Evolutionary conservation across 2,329 filamentous ascomycete genomes (phyloP), one percentile per base, ranked within the genome.

Genomic region (Phialophora tarda): DNA sequence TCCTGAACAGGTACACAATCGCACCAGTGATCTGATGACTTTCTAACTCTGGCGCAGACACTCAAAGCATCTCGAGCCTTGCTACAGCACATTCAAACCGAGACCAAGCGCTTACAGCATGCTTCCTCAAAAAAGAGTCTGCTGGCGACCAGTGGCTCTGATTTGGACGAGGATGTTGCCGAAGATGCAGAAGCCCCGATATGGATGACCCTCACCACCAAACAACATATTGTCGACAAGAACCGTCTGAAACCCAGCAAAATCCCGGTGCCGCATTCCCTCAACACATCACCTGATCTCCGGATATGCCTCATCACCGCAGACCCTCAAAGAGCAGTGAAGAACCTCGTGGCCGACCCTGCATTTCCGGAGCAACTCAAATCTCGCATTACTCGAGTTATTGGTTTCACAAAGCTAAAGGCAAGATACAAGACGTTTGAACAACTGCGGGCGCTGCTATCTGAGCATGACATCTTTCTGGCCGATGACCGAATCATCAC

Each of bases 381-480:
- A 74, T 85, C 86, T 75, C 86, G 88, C 72, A 88, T 94, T 75
- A 89, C 87, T 59, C 86, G 88, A 71, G 86, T 99, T 54, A 89
- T 98, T 74, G 92, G 93, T 73, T 82, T 93, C 71, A 85, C 85
- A 74, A 96, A 98, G 79, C 84, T 99, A 73, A 94, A 94, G 81
- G 85, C 89, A 73, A 94, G 95, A 82, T 97, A 91, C 85, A 89
- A 91, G 82, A 87, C 91, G 68, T 99, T 92, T 80, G 95, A 99
- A 82, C 88, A 88, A 61, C 89, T 91, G 79, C 86, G 95, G 71
- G 92, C 95, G 78, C 86, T 99, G 41, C 86, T 90, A 69, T 83
- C 88, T 53, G 92, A 97, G 78, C 92, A 97, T 79, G 95, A 98
- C 77, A 82, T 98, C 64, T 98, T 99, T 82, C 85, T 99, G 64